Conservation (phyloP, 2,329 filamentous ascomycete species). For the Huntiella moniliformis region DNA sequence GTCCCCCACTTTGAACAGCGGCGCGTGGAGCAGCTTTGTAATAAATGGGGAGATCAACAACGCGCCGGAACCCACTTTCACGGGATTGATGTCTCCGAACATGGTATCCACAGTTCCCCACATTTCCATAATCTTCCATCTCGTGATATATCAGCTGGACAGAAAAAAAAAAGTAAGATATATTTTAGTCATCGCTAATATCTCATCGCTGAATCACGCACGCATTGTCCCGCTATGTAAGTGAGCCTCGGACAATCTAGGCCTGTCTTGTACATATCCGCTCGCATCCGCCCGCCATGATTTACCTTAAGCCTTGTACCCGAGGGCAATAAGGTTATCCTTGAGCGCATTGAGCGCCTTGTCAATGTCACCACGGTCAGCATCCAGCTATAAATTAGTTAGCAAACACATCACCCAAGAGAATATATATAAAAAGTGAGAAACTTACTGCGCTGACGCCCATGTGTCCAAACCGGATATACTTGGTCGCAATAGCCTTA, state of each 20-base stretch:
- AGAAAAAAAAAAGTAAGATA: not conserved
- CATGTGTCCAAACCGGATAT: slow-evolving; percentile 96
- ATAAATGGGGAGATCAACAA: not conserved
- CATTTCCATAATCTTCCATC: slow-evolving; percentile 4
- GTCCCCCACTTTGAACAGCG: too few relatives aligned
- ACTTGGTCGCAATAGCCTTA: slow-evolving; percentile 84
- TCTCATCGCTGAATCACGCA: too few relatives aligned
- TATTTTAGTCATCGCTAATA: not conserved
- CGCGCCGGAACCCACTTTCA: slow-evolving; percentile 1
- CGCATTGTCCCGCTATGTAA: too few relatives aligned
- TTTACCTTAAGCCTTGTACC: slow-evolving; percentile 25
- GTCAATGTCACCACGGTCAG: slow-evolving; percentile 62
- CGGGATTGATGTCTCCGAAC: not conserved
- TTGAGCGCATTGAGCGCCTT: slow-evolving; percentile 64
- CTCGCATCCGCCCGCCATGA: too few relatives aligned
- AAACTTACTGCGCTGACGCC: slow-evolving; percentile 63
- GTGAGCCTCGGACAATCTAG: too few relatives aligned
- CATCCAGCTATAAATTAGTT: slow-evolving; percentile 38
- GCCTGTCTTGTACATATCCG: too few relatives aligned
- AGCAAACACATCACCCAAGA: slow-evolving; percentile 13
- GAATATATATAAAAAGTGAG: not conserved
- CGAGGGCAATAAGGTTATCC: slow-evolving; percentile 55
- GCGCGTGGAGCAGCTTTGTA: not conserved
- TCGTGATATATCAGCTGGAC: too few relatives aligned
- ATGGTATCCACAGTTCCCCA: slow-evolving; percentile 5